Evolutionary conservation across 257 asterid species (phyloP).

Genomic region (Schizonepeta tenuifolia): DNA sequence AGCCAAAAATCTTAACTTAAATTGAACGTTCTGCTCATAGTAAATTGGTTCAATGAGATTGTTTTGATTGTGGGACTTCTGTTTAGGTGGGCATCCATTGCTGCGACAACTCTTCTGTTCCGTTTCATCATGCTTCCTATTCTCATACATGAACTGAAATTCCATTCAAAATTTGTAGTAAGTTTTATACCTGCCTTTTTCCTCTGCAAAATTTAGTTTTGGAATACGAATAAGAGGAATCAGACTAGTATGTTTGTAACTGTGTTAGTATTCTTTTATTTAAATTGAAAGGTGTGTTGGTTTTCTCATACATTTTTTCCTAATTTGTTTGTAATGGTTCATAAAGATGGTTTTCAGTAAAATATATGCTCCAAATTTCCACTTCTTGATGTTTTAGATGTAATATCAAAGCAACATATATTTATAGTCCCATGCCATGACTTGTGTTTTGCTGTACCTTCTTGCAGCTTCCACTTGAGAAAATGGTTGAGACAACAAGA

Average conservation of each 20-base stretch:
- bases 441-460: too few species aligned
- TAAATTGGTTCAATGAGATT: constrained; percentile 14
- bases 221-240: not conserved
- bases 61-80: constrained; percentile 17
- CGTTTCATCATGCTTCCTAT: constrained; percentile 64
- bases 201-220: constrained; percentile 8
- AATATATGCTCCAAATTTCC: too few species aligned
- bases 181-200: constrained; percentile 36
- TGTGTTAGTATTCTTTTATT: too few species aligned
- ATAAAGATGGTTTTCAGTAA: too few species aligned
- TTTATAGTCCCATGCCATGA: too few species aligned
- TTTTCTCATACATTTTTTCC: too few species aligned
- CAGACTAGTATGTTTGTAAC: not conserved
- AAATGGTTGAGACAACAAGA: too few species aligned
- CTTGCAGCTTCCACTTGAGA: too few species aligned
- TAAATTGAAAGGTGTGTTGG: too few species aligned
- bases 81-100: constrained; percentile 91
- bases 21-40: not conserved
- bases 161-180: constrained; percentile 67
- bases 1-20: not conserved
- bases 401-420: not conserved
- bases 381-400: not conserved
- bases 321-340: too few species aligned
- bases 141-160: constrained; percentile 40
- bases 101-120: constrained; percentile 58